A percentile compares a stretch with the other conserved stretches of the same genome.
Evolutionary conservation across 1,284 basidiomycete genomes (phyloP).

Genomic region (Rugosomyces carneus): DNA sequence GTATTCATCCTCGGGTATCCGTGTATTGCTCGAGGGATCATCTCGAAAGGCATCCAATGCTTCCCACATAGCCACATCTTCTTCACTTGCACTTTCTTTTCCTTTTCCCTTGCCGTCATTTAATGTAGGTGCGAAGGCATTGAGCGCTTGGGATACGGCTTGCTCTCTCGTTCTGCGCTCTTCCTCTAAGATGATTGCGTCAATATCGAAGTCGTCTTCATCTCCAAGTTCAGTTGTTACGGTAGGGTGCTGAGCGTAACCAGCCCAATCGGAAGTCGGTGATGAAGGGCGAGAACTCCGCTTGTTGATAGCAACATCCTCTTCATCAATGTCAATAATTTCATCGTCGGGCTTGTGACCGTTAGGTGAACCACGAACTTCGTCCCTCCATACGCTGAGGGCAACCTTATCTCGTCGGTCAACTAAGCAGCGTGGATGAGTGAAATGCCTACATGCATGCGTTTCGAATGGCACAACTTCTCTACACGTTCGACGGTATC

Average conservation of each 20-base stretch:
- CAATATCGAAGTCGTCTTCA: conserved; percentile 52
- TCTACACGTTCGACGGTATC: conserved; percentile 82
- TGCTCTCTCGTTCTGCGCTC: conserved; percentile 24
- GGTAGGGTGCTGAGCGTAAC: conserved; percentile 31
- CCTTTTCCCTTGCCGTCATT: neutral
- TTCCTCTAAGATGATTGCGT: conserved; percentile 44
- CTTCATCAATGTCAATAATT: conserved; percentile 25
- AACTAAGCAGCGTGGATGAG: neutral
- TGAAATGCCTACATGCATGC: conserved; percentile 63
- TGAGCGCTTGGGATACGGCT: conserved; percentile 9
- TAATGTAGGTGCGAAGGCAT: neutral
- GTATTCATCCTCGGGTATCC: conserved; percentile 6
- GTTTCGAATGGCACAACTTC: conserved; percentile 75
- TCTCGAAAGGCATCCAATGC: conserved; percentile 29
- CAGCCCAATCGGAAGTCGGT: conserved; percentile 20
- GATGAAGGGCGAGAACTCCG: conserved; percentile 12
- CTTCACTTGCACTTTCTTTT: conserved; percentile 32
- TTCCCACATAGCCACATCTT: conserved; percentile 57
- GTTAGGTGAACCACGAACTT: conserved; percentile 48
- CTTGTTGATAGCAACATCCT: conserved; percentile 12
- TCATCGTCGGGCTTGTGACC: conserved; percentile 25
- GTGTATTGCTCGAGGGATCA: neutral
- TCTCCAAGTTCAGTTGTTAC: conserved; percentile 30
- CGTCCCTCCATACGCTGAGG: conserved; percentile 70
- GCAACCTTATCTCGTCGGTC: conserved; percentile 41